Conservation (phyloP, 1,284 basidiomycete species). For the Tylopilus sp. region DNA sequence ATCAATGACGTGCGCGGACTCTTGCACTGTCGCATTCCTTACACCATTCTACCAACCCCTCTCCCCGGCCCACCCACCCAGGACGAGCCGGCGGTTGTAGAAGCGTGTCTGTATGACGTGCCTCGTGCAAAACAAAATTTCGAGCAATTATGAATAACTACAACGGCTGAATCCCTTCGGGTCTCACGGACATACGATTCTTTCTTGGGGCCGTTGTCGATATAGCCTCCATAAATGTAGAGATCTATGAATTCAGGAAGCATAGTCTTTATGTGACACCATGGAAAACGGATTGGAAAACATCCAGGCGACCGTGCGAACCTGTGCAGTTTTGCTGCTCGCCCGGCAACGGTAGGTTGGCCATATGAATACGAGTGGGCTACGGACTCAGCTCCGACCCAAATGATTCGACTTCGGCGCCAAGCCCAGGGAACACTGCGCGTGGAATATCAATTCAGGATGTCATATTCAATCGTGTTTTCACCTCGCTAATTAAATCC, state of each 20-base stretch:
- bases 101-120: conserved; percentile 77
- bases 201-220: conserved; percentile 60
- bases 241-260: conserved; percentile 53
- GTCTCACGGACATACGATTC: conserved; percentile 46
- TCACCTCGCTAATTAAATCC: conserved; percentile 52
- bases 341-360: conserved; percentile 49
- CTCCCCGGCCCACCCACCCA: conserved; percentile 56
- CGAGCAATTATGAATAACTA: conserved; percentile 46
- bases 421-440: conserved; percentile 33
- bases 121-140: conserved; percentile 64
- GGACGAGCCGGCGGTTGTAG: conserved; percentile 70
- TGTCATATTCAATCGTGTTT: too few species aligned
- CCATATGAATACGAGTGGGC: not conserved
- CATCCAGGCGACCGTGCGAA: conserved; percentile 51
- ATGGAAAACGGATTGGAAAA: conserved; percentile 52
- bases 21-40: conserved; percentile 41
- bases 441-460: too few species aligned
- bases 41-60: conserved; percentile 62
- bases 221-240: conserved; percentile 49
- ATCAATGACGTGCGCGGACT: conserved; percentile 39
- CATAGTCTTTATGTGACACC: conserved; percentile 53
- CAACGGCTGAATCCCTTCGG: conserved; percentile 35
- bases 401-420: conserved; percentile 8
- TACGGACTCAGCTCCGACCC: conserved; percentile 40
- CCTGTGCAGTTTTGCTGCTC: conserved; percentile 65